Evolutionary conservation across 2,329 filamentous ascomycete genomes (phyloP), one percentile per base, ranked within the genome.

Genomic region (Akanthomyces dipterigenus): DNA sequence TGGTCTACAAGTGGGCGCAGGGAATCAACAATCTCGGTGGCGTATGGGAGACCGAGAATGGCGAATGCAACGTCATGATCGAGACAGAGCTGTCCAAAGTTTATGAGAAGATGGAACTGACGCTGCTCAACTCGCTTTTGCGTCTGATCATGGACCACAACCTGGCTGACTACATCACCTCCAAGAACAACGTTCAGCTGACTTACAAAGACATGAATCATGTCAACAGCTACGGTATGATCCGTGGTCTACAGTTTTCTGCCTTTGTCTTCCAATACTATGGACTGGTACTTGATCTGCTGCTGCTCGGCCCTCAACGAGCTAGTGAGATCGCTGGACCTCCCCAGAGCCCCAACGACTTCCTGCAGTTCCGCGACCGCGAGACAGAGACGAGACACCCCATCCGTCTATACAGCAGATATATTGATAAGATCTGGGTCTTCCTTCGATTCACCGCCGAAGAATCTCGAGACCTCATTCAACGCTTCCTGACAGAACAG

Each of bases 201-300:
- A 97, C 96, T 64, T 99, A 99, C 81, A 99, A 99, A 79, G 95
- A 99, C 69, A 99, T 99, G 95, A 98, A 97, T 71, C 95, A 99
- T 71, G 95, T 96, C 72, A 99, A 99, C 77, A 96, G 91, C 72
- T 99, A 98, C 72, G 95, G 95, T 67, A 90, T 99, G 89, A 97
- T 99, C 69, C 91, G 95, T 70, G 95, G 96, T 67, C 82, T 99
- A 18, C 96, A 99, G 67, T 99, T 99, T 77, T 97, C 95, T 1
- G 95, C 91, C 0, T 99, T 99, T 65, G 95, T 99, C 24, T 99
- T 99, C 83, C 95, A 99, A 72, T 99, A 93, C 81, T 99, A 99
- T 69, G 95, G 96, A 51, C 81, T 99, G 64, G 93, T 99, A 63
- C 87, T 99, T 59, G 95, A 99, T 77, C 82, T 99, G 50, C 80